Percentiles rank a stretch among this genome's conserved stretches.
Evolutionary conservation across 2,329 filamentous ascomycete genomes (phyloP).

Genomic region (Byssothecium circinans): DNA sequence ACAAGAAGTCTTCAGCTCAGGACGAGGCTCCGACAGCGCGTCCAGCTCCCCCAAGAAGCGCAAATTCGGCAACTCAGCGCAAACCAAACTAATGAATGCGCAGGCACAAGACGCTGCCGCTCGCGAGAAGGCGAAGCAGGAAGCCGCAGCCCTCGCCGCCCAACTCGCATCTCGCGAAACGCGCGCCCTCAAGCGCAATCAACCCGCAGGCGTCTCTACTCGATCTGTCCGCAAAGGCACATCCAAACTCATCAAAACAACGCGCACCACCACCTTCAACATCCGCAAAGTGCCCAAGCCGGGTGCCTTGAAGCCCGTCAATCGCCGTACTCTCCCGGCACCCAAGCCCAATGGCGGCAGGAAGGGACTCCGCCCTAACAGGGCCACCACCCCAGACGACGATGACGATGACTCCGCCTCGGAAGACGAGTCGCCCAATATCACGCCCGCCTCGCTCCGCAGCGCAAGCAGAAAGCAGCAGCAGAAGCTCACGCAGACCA

Average conservation of each 20-base stretch:
- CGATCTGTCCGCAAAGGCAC: background rate
- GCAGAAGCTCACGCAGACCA: slow-evolving; percentile 15
- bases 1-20: slow-evolving; percentile 32
- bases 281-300: slow-evolving; percentile 22
- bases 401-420: slow-evolving; percentile 15
- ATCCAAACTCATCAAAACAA: slow-evolving; percentile 20
- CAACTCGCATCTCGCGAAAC: slow-evolving; percentile 37
- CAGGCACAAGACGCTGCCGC: slow-evolving; percentile 21
- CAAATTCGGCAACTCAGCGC: slow-evolving; percentile 21
- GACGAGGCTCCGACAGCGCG: slow-evolving; percentile 20
- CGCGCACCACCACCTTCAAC: slow-evolving; percentile 26
- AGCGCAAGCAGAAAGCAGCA: slow-evolving; percentile 32
- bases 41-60: slow-evolving; percentile 38
- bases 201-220: slow-evolving; percentile 4
- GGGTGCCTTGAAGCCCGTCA: slow-evolving; percentile 27
- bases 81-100: slow-evolving; percentile 30
- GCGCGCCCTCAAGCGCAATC: slow-evolving; percentile 33
- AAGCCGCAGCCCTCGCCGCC: slow-evolving; percentile 30
- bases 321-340: slow-evolving; percentile 12
- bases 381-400: slow-evolving; percentile 16
- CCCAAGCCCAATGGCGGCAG: slow-evolving; percentile 8
- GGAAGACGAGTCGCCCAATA: slow-evolving; percentile 30
- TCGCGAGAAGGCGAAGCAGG: slow-evolving; percentile 28
- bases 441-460: slow-evolving; percentile 41
- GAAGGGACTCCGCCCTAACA: slow-evolving; percentile 15